Percentiles rank a stretch among this genome's conserved stretches.
These are phyloP conservation scores for Pistacia integerrima DNA, from an alignment of 345 rosid genomes.

Conservation along the genomic window DNA sequence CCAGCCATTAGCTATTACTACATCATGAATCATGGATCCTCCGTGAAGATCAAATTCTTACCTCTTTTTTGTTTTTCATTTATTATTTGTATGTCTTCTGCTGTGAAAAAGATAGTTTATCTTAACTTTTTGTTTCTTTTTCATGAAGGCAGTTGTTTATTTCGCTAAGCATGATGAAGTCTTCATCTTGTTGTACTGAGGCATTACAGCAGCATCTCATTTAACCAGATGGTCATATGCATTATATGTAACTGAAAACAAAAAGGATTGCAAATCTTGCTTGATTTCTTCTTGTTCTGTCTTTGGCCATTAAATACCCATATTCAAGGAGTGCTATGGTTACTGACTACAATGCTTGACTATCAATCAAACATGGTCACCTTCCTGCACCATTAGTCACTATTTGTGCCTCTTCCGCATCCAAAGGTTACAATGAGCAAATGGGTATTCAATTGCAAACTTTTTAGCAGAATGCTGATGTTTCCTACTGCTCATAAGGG, in stretches of 20 bases:
- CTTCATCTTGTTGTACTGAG: background rate
- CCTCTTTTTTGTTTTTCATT: background rate
- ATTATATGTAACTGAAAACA: background rate
- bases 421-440: background rate
- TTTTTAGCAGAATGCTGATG: background rate
- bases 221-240: background rate
- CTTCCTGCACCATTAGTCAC: background rate
- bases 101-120: background rate
- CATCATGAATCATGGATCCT: too few relatives aligned
- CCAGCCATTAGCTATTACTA: background rate
- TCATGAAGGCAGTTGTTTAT: background rate
- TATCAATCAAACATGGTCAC: too few relatives aligned
- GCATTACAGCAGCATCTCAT: background rate
- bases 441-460: conserved; percentile 1
- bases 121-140: background rate
- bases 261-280: background rate
- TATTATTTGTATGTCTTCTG: background rate
- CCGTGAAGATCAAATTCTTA: background rate
- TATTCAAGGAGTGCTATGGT: background rate
- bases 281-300: background rate
- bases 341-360: background rate
- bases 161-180: background rate
- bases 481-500: background rate
- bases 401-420: background rate
- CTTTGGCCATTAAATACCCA: background rate